These are phyloP conservation scores for Letharia lupina DNA, from an alignment of 495 filamentous ascomycete species.

Conservation along the genomic window DNA sequence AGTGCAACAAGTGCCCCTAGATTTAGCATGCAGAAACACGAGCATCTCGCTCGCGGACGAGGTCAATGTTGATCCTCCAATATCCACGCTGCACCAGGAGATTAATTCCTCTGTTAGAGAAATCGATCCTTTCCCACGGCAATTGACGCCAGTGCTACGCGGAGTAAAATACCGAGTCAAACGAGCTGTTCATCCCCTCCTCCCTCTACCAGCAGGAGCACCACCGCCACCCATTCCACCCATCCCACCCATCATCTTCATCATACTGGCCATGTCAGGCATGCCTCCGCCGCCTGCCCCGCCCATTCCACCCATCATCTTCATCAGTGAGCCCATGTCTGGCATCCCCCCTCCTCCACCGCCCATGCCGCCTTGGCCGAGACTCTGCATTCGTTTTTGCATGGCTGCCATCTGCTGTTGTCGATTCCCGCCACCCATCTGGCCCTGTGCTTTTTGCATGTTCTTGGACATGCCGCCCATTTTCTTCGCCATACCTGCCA, in stretches of 20 bases:
- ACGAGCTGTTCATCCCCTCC: neutral
- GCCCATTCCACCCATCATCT: slow-evolving; percentile 61
- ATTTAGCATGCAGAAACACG: neutral
- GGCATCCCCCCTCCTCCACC: slow-evolving; percentile 65
- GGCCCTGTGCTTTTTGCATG: slow-evolving; percentile 87
- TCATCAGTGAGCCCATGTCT: slow-evolving; percentile 61
- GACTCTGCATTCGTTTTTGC: slow-evolving; percentile 88
- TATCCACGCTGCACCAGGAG: neutral
- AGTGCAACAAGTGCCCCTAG: neutral
- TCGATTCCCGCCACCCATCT: slow-evolving; percentile 79
- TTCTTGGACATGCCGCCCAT: slow-evolving; percentile 95
- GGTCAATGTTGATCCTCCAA: neutral
- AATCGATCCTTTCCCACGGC: too few species aligned
- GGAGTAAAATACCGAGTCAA: neutral
- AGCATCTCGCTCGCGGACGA: neutral
- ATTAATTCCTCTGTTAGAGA: neutral
- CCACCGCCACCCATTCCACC: slow-evolving; percentile 17
- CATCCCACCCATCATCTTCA: slow-evolving; percentile 25
- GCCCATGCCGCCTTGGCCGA: slow-evolving; percentile 60
- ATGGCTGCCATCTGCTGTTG: slow-evolving; percentile 93
- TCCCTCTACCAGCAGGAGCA: slow-evolving; percentile 2
- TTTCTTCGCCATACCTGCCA: slow-evolving; percentile 98
- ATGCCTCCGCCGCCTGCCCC: slow-evolving; percentile 42
- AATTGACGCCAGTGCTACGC: slow-evolving; percentile 14
- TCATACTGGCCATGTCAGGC: slow-evolving; percentile 33